phyloP scores from a whole-genome alignment of 75 land plant species.

The Cryptomeria japonica region DNA sequence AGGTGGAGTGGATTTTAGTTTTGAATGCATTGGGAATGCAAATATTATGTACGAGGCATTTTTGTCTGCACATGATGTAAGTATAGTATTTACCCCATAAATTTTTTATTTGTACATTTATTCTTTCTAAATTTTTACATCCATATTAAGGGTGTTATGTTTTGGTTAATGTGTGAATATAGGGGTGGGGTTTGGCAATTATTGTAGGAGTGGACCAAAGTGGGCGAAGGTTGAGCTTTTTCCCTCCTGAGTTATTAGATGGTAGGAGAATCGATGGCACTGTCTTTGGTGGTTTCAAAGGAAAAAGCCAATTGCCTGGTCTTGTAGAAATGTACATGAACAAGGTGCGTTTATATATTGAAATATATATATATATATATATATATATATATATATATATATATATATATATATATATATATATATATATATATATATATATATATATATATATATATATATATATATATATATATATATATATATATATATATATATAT shows the following conservation, averaged over 20 bases:
- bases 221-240: constrained; percentile 46
- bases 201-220: constrained; percentile 73
- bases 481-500: too few species aligned
- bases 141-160: too few species aligned
- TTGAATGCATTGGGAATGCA: constrained; percentile 92
- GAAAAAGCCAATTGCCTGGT: constrained; percentile 63
- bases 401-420: too few species aligned
- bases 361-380: too few species aligned
- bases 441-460: too few species aligned
- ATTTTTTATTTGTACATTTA: neutral
- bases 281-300: constrained; percentile 78
- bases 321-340: constrained; percentile 60
- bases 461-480: too few species aligned
- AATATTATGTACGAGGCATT: constrained; percentile 69
- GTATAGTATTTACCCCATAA: neutral
- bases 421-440: too few species aligned
- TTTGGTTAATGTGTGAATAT: neutral
- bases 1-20: constrained; percentile 89
- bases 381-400: too few species aligned
- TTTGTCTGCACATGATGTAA: constrained; percentile 74
- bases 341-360: neutral
- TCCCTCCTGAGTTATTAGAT: constrained; percentile 53
- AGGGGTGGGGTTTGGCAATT: constrained; percentile 95
- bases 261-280: constrained; percentile 71
- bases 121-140: too few species aligned